Conservation (phyloP, 2,329 filamentous ascomycete species). For the Chaetomium olivaceum region DNA sequence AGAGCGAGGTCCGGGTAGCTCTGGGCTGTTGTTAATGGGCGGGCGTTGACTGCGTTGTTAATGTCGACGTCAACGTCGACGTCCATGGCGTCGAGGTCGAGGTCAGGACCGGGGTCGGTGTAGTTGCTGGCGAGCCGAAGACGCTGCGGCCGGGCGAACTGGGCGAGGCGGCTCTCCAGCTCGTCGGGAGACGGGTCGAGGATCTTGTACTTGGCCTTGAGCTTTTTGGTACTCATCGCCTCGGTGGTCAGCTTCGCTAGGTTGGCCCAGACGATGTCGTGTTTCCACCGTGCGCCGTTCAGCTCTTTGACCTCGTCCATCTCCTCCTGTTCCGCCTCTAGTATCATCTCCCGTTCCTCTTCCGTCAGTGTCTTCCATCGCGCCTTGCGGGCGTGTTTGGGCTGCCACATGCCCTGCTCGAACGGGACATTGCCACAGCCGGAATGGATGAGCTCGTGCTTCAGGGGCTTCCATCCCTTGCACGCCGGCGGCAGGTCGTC, state of each 20-base stretch:
- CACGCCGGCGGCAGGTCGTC: conserved; percentile 39
- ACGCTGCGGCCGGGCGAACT: conserved; percentile 1
- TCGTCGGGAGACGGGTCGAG: conserved; percentile 1
- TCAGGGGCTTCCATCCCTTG: conserved; percentile 23
- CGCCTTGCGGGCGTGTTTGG: conserved; percentile 48
- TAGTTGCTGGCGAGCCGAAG: conserved; percentile 4
- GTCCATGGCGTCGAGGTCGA: conserved; percentile 14
- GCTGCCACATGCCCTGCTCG: conserved; percentile 43
- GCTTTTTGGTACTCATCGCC: neutral
- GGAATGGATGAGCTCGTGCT: conserved; percentile 25
- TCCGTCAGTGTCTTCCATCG: conserved; percentile 43
- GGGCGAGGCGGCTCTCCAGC: conserved; percentile 3
- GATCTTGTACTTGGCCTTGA: conserved; percentile 5
- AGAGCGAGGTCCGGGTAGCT: neutral
- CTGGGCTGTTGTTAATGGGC: neutral
- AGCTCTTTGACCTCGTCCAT: conserved; percentile 16
- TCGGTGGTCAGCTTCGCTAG: conserved; percentile 1
- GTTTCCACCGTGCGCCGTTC: neutral
- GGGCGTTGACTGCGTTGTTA: neutral
- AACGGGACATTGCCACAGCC: conserved; percentile 41
- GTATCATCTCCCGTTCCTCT: conserved; percentile 43
- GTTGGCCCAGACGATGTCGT: neutral
- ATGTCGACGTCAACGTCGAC: conserved; percentile 5
- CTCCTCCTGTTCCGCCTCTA: conserved; percentile 36
- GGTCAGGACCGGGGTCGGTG: neutral